Evolutionary conservation across 371 early-diverging fungal species (phyloP).

Genomic region (Parasitella parasitica): DNA sequence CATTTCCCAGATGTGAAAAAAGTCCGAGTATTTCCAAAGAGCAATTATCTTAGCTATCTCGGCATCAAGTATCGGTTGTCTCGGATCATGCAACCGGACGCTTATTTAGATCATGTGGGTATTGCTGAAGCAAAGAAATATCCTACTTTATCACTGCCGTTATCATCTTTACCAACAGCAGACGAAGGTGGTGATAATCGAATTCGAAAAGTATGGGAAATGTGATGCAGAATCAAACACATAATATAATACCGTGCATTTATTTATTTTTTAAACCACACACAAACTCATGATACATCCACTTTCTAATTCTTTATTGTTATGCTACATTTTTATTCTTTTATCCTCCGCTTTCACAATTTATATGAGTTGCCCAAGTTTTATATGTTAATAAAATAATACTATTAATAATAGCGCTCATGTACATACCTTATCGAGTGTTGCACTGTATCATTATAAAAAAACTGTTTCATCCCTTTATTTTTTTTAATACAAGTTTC

Average conservation of each 20-base stretch:
- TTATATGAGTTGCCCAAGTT: too few relatives aligned
- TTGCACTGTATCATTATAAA: background rate
- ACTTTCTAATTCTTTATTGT: too few relatives aligned
- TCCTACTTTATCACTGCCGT: background rate
- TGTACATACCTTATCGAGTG: background rate
- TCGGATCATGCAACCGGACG: constrained; percentile 43
- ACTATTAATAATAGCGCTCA: background rate
- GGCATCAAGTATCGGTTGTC: constrained; percentile 40
- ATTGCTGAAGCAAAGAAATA: constrained; percentile 21
- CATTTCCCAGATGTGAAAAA: constrained; percentile 35
- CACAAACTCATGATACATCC: too few relatives aligned
- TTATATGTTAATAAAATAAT: background rate
- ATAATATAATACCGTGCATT: too few relatives aligned
- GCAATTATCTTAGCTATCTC: constrained; percentile 38
- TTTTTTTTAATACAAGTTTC: background rate
- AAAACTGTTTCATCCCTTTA: background rate
- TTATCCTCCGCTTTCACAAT: too few relatives aligned
- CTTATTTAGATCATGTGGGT: constrained; percentile 33
- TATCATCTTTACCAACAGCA: background rate
- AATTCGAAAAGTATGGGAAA: constrained; percentile 1
- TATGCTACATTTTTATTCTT: too few relatives aligned
- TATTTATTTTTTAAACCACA: background rate
- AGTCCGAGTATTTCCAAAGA: constrained; percentile 37
- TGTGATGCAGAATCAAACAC: background rate
- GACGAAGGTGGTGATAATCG: background rate